phyloP scores from a whole-genome alignment of 257 asterid species.

The Forsythia suspensa region DNA sequence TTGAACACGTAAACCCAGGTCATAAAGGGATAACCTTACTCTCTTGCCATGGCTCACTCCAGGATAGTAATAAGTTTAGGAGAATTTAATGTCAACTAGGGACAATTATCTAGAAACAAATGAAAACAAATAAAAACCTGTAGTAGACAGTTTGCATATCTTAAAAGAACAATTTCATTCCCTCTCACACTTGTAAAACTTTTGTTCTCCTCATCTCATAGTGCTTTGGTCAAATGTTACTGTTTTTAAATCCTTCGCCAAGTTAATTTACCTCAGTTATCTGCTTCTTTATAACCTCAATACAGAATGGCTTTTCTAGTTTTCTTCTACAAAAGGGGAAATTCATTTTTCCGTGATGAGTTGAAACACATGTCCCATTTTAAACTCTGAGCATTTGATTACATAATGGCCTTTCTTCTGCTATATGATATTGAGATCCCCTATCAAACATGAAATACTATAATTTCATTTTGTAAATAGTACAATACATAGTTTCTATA shows the following conservation, averaged over 20 bases:
- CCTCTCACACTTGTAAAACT: no score
- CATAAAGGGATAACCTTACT: no score
- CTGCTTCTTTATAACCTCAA: neutral
- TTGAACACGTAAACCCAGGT: conserved; percentile 4
- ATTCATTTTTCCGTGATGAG: neutral
- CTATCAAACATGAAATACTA: neutral
- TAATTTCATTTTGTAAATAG: neutral
- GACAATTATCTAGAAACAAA: neutral
- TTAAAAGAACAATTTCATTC: no score
- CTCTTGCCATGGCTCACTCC: no score
- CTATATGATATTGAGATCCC: neutral
- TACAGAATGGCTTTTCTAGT: neutral
- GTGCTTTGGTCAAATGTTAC: no score
- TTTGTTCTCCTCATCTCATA: no score
- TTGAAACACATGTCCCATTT: neutral
- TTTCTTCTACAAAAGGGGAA: neutral
- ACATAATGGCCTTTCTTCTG: neutral
- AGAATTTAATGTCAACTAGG: neutral
- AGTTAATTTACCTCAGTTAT: neutral
- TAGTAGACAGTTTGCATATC: no score
- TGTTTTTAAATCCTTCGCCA: no score
- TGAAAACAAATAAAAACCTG: neutral
- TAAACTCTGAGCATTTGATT: neutral
- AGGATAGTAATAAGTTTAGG: neutral
- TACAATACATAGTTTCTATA: neutral